phyloP scores from a whole-genome alignment of 2,329 filamentous ascomycete genomes.

The Aspergillus piperis region DNA sequence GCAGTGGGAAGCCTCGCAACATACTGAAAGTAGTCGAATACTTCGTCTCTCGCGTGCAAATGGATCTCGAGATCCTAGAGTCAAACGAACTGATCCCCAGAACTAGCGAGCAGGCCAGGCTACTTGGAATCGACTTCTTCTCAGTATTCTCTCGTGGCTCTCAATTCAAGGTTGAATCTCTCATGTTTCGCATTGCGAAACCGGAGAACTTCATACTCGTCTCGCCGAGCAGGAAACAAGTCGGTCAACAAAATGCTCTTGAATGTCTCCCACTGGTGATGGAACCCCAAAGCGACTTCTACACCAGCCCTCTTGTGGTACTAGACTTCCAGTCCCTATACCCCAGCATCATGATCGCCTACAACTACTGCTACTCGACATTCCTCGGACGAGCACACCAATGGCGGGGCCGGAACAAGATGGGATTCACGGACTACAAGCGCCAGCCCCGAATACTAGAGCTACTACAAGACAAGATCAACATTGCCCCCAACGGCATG shows the following conservation, averaged over 20 bases:
- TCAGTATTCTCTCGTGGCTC: constrained; percentile 93
- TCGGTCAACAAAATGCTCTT: constrained; percentile 88
- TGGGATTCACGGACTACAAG: constrained; percentile 88
- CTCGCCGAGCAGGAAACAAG: constrained; percentile 87
- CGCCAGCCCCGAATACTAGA: constrained; percentile 73
- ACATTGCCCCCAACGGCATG: constrained; percentile 93
- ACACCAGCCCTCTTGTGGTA: constrained; percentile 83
- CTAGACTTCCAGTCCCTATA: constrained; percentile 96
- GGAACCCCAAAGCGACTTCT: constrained; percentile 95
- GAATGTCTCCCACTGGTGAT: constrained; percentile 95
- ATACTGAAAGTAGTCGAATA: constrained; percentile 76
- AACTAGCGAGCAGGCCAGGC: constrained; percentile 89
- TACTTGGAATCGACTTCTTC: constrained; percentile 94
- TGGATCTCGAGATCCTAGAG: constrained; percentile 89
- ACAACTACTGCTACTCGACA: constrained; percentile 98
- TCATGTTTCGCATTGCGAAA: constrained; percentile 98
- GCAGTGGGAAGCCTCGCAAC: constrained; percentile 66
- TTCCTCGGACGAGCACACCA: constrained; percentile 82
- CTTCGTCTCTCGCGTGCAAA: constrained; percentile 71
- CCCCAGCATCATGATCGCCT: constrained; percentile 97
- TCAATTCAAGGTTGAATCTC: constrained; percentile 97
- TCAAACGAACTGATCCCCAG: constrained; percentile 83
- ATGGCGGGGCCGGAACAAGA: constrained; percentile 91
- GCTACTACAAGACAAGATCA: constrained; percentile 80
- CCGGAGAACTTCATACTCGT: constrained; percentile 91